Conservation (phyloP, 352 stramenopile genomes). For the Nothophytophthora sp. region DNA sequence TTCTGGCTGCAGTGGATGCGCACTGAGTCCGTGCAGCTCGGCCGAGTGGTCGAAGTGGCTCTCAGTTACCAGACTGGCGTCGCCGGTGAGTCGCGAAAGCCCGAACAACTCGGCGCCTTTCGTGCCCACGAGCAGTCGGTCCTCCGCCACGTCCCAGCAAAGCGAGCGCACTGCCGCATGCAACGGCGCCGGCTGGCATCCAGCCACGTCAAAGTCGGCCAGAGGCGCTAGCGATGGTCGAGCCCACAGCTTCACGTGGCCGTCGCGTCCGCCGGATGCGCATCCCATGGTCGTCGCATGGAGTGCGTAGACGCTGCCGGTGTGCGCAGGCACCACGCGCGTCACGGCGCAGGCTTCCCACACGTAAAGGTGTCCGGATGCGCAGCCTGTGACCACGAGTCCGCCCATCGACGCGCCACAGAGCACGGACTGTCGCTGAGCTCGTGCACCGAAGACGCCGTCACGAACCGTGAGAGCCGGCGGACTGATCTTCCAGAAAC, state of each 20-base stretch:
- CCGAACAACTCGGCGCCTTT: conserved; percentile 71
- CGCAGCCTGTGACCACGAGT: conserved; percentile 55
- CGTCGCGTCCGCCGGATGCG: conserved; percentile 62
- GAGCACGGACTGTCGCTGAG: conserved; percentile 54
- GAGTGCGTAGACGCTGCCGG: conserved; percentile 66
- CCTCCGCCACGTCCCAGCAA: conserved; percentile 69
- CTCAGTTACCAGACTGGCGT: conserved; percentile 66
- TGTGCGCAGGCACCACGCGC: conserved; percentile 63
- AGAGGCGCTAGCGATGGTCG: conserved; percentile 39
- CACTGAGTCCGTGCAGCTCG: conserved; percentile 49
- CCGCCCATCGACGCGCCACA: conserved; percentile 60
- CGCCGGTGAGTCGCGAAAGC: conserved; percentile 60
- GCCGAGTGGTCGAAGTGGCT: conserved; percentile 49
- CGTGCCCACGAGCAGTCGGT: conserved; percentile 68
- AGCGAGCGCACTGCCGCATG: conserved; percentile 52
- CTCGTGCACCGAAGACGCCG: conserved; percentile 68
- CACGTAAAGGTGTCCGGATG: conserved; percentile 68
- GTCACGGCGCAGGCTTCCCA: conserved; percentile 70
- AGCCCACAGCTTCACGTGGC: conserved; percentile 77
- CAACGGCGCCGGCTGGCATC: conserved; percentile 50
- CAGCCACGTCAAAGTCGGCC: conserved; percentile 61
- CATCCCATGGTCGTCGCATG: conserved; percentile 54
- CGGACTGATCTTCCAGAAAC: conserved; percentile 69
- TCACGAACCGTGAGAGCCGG: conserved; percentile 48
- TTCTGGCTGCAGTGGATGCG: conserved; percentile 47